Conservation (phyloP, 805 yeast species). For the Dipodascopsis uninucleata region DNA sequence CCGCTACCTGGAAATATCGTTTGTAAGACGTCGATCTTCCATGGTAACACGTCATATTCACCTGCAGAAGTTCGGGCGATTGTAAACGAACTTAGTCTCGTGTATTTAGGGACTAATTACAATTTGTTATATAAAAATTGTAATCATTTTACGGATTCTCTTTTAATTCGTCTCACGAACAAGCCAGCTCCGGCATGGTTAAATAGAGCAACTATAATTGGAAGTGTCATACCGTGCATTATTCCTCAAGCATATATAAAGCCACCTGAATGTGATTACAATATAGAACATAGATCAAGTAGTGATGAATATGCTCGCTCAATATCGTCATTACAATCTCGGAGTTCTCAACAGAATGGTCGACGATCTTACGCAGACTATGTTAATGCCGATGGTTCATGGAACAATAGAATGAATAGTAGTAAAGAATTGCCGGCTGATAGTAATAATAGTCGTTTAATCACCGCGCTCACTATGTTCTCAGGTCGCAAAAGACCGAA, state of each 20-base stretch:
- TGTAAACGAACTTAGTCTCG: conserved; percentile 20
- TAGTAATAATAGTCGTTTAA: too few relatives aligned
- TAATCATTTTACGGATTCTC: conserved; percentile 23
- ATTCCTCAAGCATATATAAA: conserved; percentile 19
- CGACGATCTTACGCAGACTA: too few relatives aligned
- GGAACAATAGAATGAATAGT: too few relatives aligned
- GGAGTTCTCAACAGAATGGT: too few relatives aligned
- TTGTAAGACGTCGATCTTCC: conserved; percentile 18
- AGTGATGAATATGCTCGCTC: too few relatives aligned
- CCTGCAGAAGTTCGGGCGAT: conserved; percentile 25
- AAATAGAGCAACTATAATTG: conserved; percentile 21
- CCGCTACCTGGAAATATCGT: conserved; percentile 20
- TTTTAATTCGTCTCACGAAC: conserved; percentile 16
- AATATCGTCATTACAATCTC: too few relatives aligned
- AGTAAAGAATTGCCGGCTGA: too few relatives aligned
- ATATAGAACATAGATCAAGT: too few relatives aligned
- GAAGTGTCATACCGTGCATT: conserved; percentile 22
- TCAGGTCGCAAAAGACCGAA: too few relatives aligned
- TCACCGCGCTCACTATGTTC: too few relatives aligned
- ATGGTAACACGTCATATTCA: conserved; percentile 22
- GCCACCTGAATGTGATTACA: conserved; percentile 23
- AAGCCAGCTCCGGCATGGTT: conserved; percentile 24
- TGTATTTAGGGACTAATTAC: conserved; percentile 25
- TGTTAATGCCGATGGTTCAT: too few relatives aligned
- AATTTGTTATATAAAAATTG: conserved; percentile 26